A percentile compares a stretch with the other conserved stretches of the same genome.
These are phyloP conservation scores for Cantharellus anzutake DNA, from an alignment of 768 basidiomycete species.

Conservation along the genomic window DNA sequence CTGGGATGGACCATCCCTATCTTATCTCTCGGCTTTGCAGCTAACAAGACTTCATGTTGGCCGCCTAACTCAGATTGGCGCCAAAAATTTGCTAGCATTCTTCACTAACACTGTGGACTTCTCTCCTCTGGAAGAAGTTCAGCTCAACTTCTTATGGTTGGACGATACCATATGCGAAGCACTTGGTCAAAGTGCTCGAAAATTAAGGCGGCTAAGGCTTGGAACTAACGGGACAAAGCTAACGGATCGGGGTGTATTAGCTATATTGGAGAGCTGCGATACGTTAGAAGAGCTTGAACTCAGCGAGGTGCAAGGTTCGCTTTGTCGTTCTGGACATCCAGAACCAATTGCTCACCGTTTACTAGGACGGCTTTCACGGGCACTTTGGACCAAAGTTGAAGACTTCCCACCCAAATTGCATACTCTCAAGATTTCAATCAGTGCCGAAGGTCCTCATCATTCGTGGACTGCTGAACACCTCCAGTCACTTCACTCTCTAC, in stretches of 20 bases:
- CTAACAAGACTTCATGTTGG: conserved; percentile 17
- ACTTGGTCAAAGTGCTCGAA: conserved; percentile 17
- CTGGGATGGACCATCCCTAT: conserved; percentile 22
- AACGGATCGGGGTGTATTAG: conserved; percentile 18
- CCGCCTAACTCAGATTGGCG: conserved; percentile 20
- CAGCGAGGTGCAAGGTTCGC: conserved; percentile 22
- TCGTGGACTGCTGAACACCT: conserved; percentile 25
- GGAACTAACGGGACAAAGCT: conserved; percentile 23
- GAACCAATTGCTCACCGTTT: not conserved
- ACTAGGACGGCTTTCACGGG: conserved; percentile 20
- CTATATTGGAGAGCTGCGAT: conserved; percentile 20
- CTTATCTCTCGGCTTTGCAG: conserved; percentile 16
- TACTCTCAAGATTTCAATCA: conserved; percentile 15
- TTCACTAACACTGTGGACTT: conserved; percentile 15
- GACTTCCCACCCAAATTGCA: conserved; percentile 15
- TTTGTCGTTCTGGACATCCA: not conserved
- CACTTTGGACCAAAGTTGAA: conserved; percentile 19
- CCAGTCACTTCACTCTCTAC: conserved; percentile 16
- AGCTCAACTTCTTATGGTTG: conserved; percentile 22
- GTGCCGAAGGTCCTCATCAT: conserved; percentile 20
- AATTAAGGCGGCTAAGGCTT: conserved; percentile 16
- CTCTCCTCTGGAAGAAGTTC: conserved; percentile 18
- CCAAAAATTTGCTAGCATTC: conserved; percentile 16
- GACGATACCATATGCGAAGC: conserved; percentile 22
- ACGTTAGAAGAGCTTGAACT: conserved; percentile 17